A percentile compares a stretch with the other conserved stretches of the same genome.
Evolutionary conservation across 331 rosid species (phyloP).

Genomic region (Spiraea crenata): DNA sequence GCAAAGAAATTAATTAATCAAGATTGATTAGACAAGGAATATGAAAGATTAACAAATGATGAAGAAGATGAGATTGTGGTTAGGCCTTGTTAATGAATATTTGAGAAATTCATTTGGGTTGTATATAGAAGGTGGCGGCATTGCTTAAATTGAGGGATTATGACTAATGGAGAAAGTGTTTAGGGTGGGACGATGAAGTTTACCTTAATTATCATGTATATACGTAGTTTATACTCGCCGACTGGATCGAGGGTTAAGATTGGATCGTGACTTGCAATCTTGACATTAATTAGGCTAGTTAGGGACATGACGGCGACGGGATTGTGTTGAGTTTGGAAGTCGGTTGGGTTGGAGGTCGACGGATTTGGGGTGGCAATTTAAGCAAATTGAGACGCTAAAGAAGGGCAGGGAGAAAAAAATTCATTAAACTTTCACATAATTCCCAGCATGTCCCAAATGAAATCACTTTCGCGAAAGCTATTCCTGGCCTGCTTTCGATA

Average conservation of each 20-base stretch:
- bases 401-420: too few relatives aligned
- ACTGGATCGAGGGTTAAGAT: conserved; percentile 4
- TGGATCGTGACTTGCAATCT: background rate
- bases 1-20: background rate
- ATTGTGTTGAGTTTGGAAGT: too few relatives aligned
- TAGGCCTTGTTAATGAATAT: background rate
- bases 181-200: too few relatives aligned
- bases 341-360: too few relatives aligned
- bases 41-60: background rate
- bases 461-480: too few relatives aligned
- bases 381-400: too few relatives aligned
- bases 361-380: too few relatives aligned
- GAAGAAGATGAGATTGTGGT: background rate
- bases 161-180: background rate
- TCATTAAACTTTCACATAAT: too few relatives aligned
- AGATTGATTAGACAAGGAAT: background rate
- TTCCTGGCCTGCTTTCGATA: too few relatives aligned
- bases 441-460: too few relatives aligned
- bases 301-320: too few relatives aligned
- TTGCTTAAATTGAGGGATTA: background rate
- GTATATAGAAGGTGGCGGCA: background rate
- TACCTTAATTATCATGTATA: background rate
- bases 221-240: background rate
- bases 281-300: too few relatives aligned
- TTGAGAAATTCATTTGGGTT: conserved; percentile 1